Percentiles rank a stretch among this genome's conserved stretches.
These are phyloP conservation scores for Tephrocybe rancida DNA, from an alignment of 768 basidiomycete species.

Conservation along the genomic window DNA sequence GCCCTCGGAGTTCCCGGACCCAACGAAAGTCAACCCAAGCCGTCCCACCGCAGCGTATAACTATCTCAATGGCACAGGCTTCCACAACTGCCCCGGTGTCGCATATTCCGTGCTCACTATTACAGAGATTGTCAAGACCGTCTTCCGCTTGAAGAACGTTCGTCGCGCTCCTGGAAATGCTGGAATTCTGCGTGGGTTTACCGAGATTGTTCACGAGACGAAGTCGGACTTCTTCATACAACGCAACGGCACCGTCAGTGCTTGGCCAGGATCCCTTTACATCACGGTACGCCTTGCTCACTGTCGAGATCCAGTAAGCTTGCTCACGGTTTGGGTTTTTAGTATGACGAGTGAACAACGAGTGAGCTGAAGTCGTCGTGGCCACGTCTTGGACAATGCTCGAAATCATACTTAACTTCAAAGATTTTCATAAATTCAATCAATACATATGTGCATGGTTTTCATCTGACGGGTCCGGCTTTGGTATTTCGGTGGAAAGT, in stretches of 20 bases:
- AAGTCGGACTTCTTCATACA: conserved; percentile 36
- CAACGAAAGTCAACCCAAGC: conserved; percentile 36
- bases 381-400: too few relatives aligned
- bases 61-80: conserved; percentile 33
- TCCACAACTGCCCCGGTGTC: conserved; percentile 41
- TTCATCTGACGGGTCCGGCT: too few relatives aligned
- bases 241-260: conserved; percentile 32
- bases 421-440: too few relatives aligned
- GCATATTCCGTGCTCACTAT: conserved; percentile 38
- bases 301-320: too few relatives aligned
- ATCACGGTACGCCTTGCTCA: conserved; percentile 28
- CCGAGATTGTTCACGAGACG: conserved; percentile 31
- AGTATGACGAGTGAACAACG: too few relatives aligned
- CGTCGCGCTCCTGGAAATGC: conserved; percentile 45
- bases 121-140: conserved; percentile 42
- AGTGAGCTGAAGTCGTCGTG: too few relatives aligned
- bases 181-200: conserved; percentile 38
- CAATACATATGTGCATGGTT: too few relatives aligned
- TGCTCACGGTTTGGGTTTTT: too few relatives aligned
- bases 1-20: conserved; percentile 45
- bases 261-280: conserved; percentile 40
- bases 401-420: too few relatives aligned
- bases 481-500: too few relatives aligned
- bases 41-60: conserved; percentile 32
- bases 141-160: conserved; percentile 46